Conservation (phyloP, 2,329 filamentous ascomycete genomes). For the Colletotrichum graminicola region DNA sequence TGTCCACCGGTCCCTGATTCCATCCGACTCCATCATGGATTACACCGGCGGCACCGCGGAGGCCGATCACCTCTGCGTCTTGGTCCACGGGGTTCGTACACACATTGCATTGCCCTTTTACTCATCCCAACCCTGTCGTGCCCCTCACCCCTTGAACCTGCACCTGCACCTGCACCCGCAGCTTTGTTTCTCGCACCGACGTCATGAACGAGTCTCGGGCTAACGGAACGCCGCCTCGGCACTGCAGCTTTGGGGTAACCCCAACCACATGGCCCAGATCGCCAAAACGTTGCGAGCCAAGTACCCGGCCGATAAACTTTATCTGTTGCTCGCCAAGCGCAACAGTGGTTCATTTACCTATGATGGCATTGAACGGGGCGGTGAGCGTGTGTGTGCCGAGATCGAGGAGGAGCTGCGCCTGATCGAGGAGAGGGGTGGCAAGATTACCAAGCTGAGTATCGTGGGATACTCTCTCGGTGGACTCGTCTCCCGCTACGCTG, state of each 20-base stretch:
- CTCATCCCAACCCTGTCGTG: conserved; percentile 20
- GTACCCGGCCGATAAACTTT: conserved; percentile 72
- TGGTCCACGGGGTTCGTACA: conserved; percentile 78
- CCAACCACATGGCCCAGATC: conserved; percentile 77
- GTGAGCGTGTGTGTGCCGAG: conserved; percentile 75
- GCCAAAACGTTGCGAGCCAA: conserved; percentile 73
- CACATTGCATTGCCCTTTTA: not conserved
- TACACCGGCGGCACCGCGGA: conserved; percentile 64
- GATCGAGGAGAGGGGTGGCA: conserved; percentile 72
- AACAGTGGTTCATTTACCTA: conserved; percentile 81
- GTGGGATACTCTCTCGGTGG: conserved; percentile 93
- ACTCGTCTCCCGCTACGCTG: conserved; percentile 85
- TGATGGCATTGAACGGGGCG: conserved; percentile 76
- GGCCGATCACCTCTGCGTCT: conserved; percentile 79
- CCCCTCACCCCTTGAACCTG: not conserved
- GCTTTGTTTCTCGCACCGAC: conserved; percentile 36
- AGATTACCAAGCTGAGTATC: conserved; percentile 85
- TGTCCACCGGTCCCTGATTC: conserved; percentile 52
- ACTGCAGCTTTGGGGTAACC: conserved; percentile 81
- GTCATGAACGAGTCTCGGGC: conserved; percentile 44
- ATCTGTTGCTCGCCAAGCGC: conserved; percentile 78
- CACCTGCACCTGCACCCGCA: conserved; percentile 1
- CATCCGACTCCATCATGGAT: conserved; percentile 53
- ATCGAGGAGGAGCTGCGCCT: conserved; percentile 73
- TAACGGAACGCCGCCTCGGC: conserved; percentile 42